Base-by-base conservation (phyloP, 2,329 filamentous ascomycete genomes). In the Graphiopsis chlorocephala region DNA sequence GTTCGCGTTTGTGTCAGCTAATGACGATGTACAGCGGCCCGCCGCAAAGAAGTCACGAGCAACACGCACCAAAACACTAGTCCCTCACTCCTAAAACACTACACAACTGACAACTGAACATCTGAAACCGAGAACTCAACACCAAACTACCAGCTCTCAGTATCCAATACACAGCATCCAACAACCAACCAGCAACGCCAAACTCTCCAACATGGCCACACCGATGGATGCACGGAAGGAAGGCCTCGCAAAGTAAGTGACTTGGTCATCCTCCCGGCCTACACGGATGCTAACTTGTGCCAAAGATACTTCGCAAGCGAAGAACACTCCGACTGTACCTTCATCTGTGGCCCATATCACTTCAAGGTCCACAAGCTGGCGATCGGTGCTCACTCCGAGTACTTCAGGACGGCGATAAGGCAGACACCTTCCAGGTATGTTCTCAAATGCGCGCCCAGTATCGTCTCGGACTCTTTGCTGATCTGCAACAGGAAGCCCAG, bases 321-420 rank as follows among this genome's bases (percentile, higher is more conserved):
- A 11, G 61, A 67, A 47, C 78, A 78, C 68, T 77, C 77, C 65
- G 79, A 81, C 72, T 75, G 81, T 68, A 78, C 75, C 56, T 76
- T 81, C 68, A 71, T 73, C 52, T 80, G 76, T 71, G 78, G 78
- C 55, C 66, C 68, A 26, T 74, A 75, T 72, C 76, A 72, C 69
- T 80, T 78, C 69, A 72, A 70, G 28, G 79, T 80, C 5, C 79
- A 81, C 69, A 78, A 78, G 65, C 74, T 74, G 8, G 71, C 80
- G 42, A 69, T 81, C 55, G 77, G 77, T 68, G 76, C 77, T 28
- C 75, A 79, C 45, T 79, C 77, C 6, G 72, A 72, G 17, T 81
- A 80, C 69, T 73, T 72, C 62, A 61, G 31, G 17, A 64, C 60
- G 15, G 66, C 65, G 1, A 66, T 65, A 68, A 48, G n/a, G 25